These are phyloP conservation scores for Mollisiaceae sp. DNA, from an alignment of 2,329 filamentous ascomycete genomes.

Conservation along the genomic window DNA sequence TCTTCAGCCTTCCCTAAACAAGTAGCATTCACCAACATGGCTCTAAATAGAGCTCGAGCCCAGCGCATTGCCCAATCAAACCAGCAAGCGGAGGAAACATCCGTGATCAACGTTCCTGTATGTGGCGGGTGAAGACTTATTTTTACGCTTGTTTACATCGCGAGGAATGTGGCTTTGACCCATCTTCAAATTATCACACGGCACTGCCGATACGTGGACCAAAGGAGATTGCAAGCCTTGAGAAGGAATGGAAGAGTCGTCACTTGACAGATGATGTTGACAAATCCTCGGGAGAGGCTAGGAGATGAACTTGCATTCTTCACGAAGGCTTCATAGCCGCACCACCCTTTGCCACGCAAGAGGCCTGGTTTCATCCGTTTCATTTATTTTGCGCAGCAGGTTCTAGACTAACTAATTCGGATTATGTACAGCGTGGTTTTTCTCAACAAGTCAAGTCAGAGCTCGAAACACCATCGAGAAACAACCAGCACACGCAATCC, in stretches of 20 bases:
- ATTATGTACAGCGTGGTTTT: neutral
- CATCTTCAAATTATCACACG: neutral
- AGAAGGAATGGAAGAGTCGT: conserved; percentile 17
- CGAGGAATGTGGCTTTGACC: conserved; percentile 10
- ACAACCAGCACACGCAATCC: neutral
- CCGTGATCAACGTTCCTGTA: conserved; percentile 12
- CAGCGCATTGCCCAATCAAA: neutral
- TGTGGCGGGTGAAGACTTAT: conserved; percentile 6
- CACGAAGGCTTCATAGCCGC: neutral
- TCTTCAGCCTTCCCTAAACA: conserved; percentile 2
- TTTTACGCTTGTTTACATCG: conserved; percentile 12
- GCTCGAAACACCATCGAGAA: neutral
- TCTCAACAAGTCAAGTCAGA: neutral
- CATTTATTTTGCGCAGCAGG: conserved; percentile 4
- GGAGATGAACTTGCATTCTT: conserved; percentile 2
- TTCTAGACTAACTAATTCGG: conserved; percentile 4
- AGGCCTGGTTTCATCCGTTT: neutral
- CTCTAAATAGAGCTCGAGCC: neutral
- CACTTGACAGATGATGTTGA: neutral
- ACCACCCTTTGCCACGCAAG: neutral
- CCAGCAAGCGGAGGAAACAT: too few relatives aligned
- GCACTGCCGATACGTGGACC: too few relatives aligned
- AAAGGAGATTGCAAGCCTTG: conserved; percentile 11
- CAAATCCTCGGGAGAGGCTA: neutral
- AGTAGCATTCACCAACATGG: conserved; percentile 3